phyloP scores from a whole-genome alignment of 495 filamentous ascomycete species.

The Hypoxylon trugodes region DNA sequence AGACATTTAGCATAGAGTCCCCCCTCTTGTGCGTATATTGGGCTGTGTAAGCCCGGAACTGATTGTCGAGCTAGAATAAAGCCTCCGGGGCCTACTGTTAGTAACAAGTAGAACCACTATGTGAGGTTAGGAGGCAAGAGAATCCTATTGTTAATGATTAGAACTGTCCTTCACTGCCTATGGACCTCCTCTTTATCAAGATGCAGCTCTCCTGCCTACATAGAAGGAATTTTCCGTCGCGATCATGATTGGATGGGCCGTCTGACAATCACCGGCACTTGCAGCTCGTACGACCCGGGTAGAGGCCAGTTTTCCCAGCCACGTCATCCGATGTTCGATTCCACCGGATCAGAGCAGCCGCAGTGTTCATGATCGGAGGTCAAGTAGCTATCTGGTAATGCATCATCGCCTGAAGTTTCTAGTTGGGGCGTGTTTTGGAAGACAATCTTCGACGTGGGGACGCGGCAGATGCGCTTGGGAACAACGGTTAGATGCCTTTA shows the following conservation, averaged over 20 bases:
- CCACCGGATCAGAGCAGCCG: conserved; percentile 4
- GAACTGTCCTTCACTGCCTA: too few species aligned
- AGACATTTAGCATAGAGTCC: background rate
- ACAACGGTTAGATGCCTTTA: conserved; percentile 1
- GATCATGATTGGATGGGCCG: conserved; percentile 24
- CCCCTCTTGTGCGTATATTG: too few species aligned
- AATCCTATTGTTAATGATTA: too few species aligned
- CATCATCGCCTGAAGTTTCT: background rate
- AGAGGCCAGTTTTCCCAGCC: conserved; percentile 25
- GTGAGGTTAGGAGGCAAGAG: too few species aligned
- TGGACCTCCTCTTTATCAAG: too few species aligned
- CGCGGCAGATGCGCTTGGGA: background rate
- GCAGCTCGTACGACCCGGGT: conserved; percentile 4
- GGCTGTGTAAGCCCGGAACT: too few species aligned
- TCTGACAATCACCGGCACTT: conserved; percentile 19
- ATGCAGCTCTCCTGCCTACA: conserved; percentile 24
- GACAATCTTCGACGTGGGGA: background rate
- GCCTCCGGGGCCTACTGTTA: too few species aligned
- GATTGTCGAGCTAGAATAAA: too few species aligned
- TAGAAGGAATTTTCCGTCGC: conserved; percentile 20
- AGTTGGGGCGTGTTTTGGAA: background rate
- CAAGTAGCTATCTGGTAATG: background rate
- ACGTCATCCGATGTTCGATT: conserved; percentile 43
- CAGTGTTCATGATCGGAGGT: conserved; percentile 2
- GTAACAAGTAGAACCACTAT: too few species aligned